Percentiles rank a stretch among this genome's conserved stretches.
phyloP scores from a whole-genome alignment of 371 early-diverging fungal genomes.

The Encephalitozoon cuniculi region DNA sequence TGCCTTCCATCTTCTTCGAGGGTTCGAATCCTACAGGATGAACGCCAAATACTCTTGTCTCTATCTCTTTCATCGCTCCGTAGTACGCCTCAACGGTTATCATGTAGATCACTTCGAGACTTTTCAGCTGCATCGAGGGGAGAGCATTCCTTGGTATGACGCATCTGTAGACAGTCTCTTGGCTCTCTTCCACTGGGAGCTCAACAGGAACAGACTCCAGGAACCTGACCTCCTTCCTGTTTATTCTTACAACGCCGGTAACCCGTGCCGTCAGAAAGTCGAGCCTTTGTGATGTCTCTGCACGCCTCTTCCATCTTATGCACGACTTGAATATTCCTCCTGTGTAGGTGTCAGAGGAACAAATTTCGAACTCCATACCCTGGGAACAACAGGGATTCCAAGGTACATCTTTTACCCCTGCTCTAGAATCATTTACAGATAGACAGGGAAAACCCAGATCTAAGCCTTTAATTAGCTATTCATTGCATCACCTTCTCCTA shows the following conservation, averaged over 20 bases:
- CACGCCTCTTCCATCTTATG: neutral
- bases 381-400: neutral
- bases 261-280: neutral
- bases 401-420: neutral
- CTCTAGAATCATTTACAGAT: neutral
- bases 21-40: neutral
- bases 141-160: neutral
- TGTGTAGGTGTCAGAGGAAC: neutral
- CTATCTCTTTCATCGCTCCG: neutral
- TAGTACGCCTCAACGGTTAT: neutral
- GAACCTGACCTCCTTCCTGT: neutral
- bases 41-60: neutral
- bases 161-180: neutral
- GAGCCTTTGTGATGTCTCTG: neutral
- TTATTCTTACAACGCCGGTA: neutral
- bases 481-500: neutral
- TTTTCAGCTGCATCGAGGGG: neutral
- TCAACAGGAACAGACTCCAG: neutral
- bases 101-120: neutral
- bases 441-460: neutral
- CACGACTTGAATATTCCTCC: neutral
- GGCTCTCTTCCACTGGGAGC: neutral
- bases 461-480: neutral
- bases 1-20: neutral
- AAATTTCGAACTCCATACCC: neutral